Evolutionary conservation across 352 stramenopile species (phyloP).

Genomic region (Pythium guiyangense): DNA sequence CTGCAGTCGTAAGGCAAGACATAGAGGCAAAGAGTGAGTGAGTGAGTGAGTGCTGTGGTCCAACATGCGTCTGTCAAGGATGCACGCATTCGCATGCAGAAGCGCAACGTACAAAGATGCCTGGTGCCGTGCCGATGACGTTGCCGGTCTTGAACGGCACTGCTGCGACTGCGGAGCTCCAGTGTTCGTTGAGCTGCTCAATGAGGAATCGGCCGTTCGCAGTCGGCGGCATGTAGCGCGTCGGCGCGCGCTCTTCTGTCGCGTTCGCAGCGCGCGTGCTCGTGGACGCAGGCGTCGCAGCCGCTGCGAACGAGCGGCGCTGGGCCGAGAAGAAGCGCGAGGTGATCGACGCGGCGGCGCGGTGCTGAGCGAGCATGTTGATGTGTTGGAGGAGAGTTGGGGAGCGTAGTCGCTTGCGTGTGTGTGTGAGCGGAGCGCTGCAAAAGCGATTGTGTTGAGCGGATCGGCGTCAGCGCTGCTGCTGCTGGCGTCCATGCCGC

Average conservation of each 20-base stretch:
- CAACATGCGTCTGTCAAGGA: background rate
- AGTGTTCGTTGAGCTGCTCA: slow-evolving; percentile 72
- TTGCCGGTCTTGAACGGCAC: slow-evolving; percentile 56
- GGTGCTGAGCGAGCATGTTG: slow-evolving; percentile 26
- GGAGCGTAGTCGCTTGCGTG: background rate
- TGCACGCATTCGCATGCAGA: background rate
- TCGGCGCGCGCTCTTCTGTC: slow-evolving; percentile 24
- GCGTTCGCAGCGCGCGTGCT: slow-evolving; percentile 15
- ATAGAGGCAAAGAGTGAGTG: slow-evolving; percentile 2
- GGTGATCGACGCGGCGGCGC: slow-evolving; percentile 6
- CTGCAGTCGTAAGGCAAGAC: background rate
- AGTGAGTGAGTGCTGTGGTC: background rate
- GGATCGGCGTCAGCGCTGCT: background rate
- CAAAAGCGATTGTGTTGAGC: slow-evolving; percentile 11
- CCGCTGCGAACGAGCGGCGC: slow-evolving; percentile 43
- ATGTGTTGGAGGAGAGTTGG: background rate
- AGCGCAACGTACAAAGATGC: slow-evolving; percentile 51
- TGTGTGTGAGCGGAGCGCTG: slow-evolving; percentile 3
- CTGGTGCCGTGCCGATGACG: slow-evolving; percentile 65
- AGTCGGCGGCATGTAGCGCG: slow-evolving; percentile 50
- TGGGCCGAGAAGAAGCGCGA: slow-evolving; percentile 20
- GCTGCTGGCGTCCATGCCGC: background rate
- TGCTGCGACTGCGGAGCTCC: slow-evolving; percentile 64
- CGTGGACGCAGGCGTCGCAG: slow-evolving; percentile 19
- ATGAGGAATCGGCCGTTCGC: slow-evolving; percentile 69